These are phyloP conservation scores for Leptographium procerum DNA, from an alignment of 2,329 filamentous ascomycete genomes.

Conservation along the genomic window DNA sequence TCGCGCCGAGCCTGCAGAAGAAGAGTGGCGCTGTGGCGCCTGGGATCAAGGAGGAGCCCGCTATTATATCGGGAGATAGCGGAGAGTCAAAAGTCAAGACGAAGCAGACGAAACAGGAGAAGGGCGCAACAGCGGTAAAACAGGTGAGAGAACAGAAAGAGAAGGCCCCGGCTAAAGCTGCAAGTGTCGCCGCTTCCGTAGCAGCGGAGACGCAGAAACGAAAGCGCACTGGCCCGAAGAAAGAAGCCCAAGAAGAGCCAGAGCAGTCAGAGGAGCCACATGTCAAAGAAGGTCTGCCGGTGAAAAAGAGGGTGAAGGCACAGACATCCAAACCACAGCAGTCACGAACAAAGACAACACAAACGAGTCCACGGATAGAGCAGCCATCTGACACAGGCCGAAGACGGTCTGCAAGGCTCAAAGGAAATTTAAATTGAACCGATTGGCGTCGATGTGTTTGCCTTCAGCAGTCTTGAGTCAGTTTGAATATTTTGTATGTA, in stretches of 20 bases:
- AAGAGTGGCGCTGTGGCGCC: conserved; percentile 44
- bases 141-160: background rate
- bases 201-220: conserved; percentile 3
- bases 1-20: conserved; percentile 77
- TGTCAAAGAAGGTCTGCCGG: background rate
- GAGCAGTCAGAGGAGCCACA: background rate
- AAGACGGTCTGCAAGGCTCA: background rate
- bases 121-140: background rate
- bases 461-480: background rate
- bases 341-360: background rate
- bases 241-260: background rate
- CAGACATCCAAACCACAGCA: background rate
- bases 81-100: conserved; percentile 15
- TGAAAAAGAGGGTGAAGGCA: background rate
- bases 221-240: conserved; percentile 1
- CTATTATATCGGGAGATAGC: conserved; percentile 17
- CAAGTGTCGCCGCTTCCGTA: background rate
- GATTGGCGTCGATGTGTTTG: too few species aligned
- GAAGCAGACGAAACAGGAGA: conserved; percentile 5
- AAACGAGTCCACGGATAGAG: background rate
- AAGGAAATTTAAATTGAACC: background rate
- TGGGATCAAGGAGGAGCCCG: conserved; percentile 31
- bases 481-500: too few species aligned
- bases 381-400: background rate
- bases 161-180: background rate